Evolutionary conservation across 2,329 filamentous ascomycete genomes (phyloP), one percentile per base, ranked within the genome.

Genomic region (Scedosporium minutisporum): DNA sequence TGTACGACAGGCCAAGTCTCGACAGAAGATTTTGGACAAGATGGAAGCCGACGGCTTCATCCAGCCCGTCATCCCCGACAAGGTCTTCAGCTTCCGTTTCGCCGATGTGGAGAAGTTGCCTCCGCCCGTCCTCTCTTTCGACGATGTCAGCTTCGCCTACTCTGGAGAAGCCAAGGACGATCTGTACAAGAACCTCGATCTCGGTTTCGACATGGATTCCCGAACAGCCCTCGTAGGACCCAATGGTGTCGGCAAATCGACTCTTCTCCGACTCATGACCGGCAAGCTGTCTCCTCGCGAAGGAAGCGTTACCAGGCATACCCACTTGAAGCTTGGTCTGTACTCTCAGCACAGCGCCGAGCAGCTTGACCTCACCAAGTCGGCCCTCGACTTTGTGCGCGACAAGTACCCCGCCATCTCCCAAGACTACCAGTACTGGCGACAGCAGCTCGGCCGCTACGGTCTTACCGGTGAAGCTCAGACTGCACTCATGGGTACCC

Each of bases 31-130:
- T 77, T 84, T 97, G 68, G 95, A 99, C 85, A 99, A 99, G 88
- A 99, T 99, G 95, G 93, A 97, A 84, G 95, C 96, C 70, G 95
- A 99, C 72, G 95, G 95, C 69, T 95, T 97, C 78, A 97, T 99
- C 74, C 89, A 99, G 78, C 90, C 91, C 63, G 92, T 99, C 66
- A 78, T 83, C 63, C 78, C 85, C 67, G 95, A 99, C 78, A 85
- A 87, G 65, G 89, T 96, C 73, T 99, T 99, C 81, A 93, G 88
- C 64, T 99, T 99, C 88, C 88, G 93, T 72, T 99, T 99, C 76
- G 95, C 95, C 68, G 93, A 97, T 72, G 95, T 97, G 62, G 95
- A 99, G 75, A 99, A 99, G 84, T 88, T 99, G n/a, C 95, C 95
- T 12, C 96, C 95, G 61, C 95, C 95, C 46, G 95, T 99, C 57